phyloP scores from a whole-genome alignment of 495 filamentous ascomycete species.

The Penicillium tannophilum region DNA sequence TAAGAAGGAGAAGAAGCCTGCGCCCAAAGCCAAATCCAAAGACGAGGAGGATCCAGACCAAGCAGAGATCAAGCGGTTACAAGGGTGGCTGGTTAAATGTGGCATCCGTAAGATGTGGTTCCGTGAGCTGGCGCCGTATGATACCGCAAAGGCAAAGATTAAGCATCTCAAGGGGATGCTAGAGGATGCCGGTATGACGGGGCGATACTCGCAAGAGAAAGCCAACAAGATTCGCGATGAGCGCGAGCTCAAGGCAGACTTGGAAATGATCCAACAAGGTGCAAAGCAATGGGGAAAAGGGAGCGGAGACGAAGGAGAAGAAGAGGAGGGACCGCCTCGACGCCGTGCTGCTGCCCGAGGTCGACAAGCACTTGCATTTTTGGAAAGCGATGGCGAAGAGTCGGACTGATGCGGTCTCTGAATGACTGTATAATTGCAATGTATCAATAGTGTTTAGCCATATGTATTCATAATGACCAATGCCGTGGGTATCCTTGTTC shows the following conservation, averaged over 20 bases:
- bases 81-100: conserved; percentile 86
- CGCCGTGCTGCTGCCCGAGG: conserved; percentile 40
- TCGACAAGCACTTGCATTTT: conserved; percentile 54
- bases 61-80: conserved; percentile 85
- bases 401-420: conserved; percentile 45
- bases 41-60: conserved; percentile 66
- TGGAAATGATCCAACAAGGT: conserved; percentile 79
- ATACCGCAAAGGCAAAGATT: conserved; percentile 78
- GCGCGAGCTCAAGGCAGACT: conserved; percentile 77
- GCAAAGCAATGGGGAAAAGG: conserved; percentile 72
- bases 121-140: conserved; percentile 75
- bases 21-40: conserved; percentile 31
- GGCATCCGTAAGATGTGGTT: conserved; percentile 93
- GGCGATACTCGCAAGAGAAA: conserved; percentile 80
- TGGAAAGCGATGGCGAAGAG: conserved; percentile 56
- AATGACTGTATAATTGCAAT: background rate
- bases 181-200: conserved; percentile 79
- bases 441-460: background rate
- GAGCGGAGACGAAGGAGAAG: conserved; percentile 36
- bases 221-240: conserved; percentile 83
- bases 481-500: background rate
- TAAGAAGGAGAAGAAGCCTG: conserved; percentile 38
- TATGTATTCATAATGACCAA: conserved; percentile 7
- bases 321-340: conserved; percentile 41
- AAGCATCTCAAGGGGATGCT: conserved; percentile 77